Percentiles rank a stretch among this genome's conserved stretches.
These are phyloP conservation scores for Pistacia integerrima DNA, from an alignment of 345 rosid genomes.

Conservation along the genomic window DNA sequence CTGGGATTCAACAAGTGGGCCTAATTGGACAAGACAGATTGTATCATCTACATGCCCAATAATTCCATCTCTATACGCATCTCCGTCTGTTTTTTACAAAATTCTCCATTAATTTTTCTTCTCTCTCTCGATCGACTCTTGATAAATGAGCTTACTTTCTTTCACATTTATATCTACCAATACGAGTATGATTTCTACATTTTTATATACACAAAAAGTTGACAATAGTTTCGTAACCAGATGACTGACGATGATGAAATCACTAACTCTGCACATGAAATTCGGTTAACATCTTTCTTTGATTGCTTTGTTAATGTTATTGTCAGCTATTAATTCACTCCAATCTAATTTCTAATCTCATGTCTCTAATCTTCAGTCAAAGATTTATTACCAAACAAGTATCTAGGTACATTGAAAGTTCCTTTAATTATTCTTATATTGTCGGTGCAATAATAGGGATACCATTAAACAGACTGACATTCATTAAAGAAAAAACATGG, in stretches of 20 bases:
- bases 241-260: not conserved
- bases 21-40: slow-evolving; percentile 54
- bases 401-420: not conserved
- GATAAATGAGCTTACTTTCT: slow-evolving; percentile 39
- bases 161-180: slow-evolving; percentile 9
- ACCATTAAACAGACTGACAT: not conserved
- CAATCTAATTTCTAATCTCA: no score
- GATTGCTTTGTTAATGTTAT: not conserved
- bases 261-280: no score
- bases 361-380: not conserved
- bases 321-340: slow-evolving; percentile 9
- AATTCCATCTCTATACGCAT: slow-evolving; percentile 35
- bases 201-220: slow-evolving; percentile 21
- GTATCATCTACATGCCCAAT: slow-evolving; percentile 42
- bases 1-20: slow-evolving; percentile 52
- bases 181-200: slow-evolving; percentile 12
- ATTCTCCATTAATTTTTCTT: not conserved
- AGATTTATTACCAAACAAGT: slow-evolving; percentile 22
- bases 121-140: slow-evolving; percentile 42
- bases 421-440: not conserved
- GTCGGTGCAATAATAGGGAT: slow-evolving; percentile 8
- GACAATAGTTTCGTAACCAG: slow-evolving; percentile 5
- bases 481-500: not conserved
- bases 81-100: slow-evolving; percentile 14
- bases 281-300: not conserved